Evolutionary conservation across 805 yeast genomes (phyloP).

Genomic region (Ogataea corticis): DNA sequence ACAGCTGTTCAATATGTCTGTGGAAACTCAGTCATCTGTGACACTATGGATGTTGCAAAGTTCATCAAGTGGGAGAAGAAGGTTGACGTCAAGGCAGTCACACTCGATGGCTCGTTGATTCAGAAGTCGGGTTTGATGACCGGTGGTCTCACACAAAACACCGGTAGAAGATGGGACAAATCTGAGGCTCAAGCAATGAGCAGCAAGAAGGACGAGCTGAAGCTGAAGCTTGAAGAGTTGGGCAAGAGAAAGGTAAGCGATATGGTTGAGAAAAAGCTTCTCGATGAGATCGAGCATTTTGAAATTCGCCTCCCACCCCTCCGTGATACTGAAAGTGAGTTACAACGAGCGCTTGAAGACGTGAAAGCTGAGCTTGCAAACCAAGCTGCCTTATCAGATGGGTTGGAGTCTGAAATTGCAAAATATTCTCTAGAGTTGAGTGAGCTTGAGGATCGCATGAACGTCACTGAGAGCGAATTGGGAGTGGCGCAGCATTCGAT

Average conservation of each 20-base stretch:
- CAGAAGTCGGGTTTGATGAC: slow-evolving; percentile 90
- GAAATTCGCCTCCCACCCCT: slow-evolving; percentile 37
- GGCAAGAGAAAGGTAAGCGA: slow-evolving; percentile 51
- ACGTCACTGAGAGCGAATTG: slow-evolving; percentile 20
- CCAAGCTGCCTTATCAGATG: slow-evolving; percentile 34
- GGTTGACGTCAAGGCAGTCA: slow-evolving; percentile 65
- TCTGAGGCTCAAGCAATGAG: slow-evolving; percentile 58
- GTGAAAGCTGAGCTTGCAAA: slow-evolving; percentile 49
- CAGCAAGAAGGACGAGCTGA: slow-evolving; percentile 50
- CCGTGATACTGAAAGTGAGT: slow-evolving; percentile 28
- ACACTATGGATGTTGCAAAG: slow-evolving; percentile 66
- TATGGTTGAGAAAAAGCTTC: slow-evolving; percentile 53
- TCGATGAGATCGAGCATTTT: slow-evolving; percentile 53
- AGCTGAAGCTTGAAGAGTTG: slow-evolving; percentile 44
- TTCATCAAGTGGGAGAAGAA: slow-evolving; percentile 65
- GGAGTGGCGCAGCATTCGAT: slow-evolving; percentile 42
- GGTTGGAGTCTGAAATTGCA: slow-evolving; percentile 24
- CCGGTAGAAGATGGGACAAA: slow-evolving; percentile 70
- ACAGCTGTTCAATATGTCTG: slow-evolving; percentile 79
- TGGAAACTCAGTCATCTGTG: slow-evolving; percentile 78
- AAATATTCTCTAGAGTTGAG: slow-evolving; percentile 28
- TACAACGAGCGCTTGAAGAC: slow-evolving; percentile 33
- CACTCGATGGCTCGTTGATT: slow-evolving; percentile 81
- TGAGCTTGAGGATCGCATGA: slow-evolving; percentile 30
- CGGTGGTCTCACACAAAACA: slow-evolving; percentile 69